Base-by-base conservation (phyloP, 2,329 filamentous ascomycete genomes). In the Lecanoromycetidae sp. region DNA sequence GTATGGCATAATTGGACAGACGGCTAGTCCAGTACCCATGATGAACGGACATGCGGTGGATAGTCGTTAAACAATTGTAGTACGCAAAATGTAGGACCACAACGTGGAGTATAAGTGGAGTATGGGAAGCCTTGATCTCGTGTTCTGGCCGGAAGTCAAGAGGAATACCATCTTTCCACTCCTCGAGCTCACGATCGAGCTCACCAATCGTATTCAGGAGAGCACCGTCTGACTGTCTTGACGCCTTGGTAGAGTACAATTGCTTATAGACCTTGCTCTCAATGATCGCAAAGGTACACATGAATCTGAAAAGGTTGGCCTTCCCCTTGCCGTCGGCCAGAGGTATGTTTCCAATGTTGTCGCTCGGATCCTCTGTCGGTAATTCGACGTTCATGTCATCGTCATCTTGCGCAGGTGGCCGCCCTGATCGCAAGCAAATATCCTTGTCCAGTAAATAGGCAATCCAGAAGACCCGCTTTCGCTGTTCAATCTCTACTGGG, bases 21-120 rank as follows among this genome's bases (percentile, higher is more conserved):
- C 91, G 79, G 59, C 86, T 95, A 1, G 90, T 96, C 91, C 91
- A 98, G 66, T 94, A 95, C 12, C 91, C 91, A 61, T 95, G 88
- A 58, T 96, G 91, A 25, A 96, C 84, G 34, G 87, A 94, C 91
- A 96, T 98, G 43, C 91, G 85, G 63, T 98, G 91, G 54, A 98
- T 95, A 0, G 91, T 98, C 1, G 90, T 95, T 43, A 98, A 68
- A 58, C 88, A 95, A 63, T 98, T 98, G 70, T 96, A 96, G 65
- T 98, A 98, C 1, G 87, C 82, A 58, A 98, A 93, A 63, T 98
- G 91, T 49, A 98, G 70, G 62, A 94, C 86, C 51, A 94, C 88
- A 44, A 98, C 79, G 55, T 96, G 90, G 17, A 98, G 71, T 17
- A 96, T 88, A n/a, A 96, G 72, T 1, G 90, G 88, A 0, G 87